These are phyloP conservation scores for Calonectria fujianensis DNA, from an alignment of 2,329 filamentous ascomycete species.

Conservation along the genomic window DNA sequence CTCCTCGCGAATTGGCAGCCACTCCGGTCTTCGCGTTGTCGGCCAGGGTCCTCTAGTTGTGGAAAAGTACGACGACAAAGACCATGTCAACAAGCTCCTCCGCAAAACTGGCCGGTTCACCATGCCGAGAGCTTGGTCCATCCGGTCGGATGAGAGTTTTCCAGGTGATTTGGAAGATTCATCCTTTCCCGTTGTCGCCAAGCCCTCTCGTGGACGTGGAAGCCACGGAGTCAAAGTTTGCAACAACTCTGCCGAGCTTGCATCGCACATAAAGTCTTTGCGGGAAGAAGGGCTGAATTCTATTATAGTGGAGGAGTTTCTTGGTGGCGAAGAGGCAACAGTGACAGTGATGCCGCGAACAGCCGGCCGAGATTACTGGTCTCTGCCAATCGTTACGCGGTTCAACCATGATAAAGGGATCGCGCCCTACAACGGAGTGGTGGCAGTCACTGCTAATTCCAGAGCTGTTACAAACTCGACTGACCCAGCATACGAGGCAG, in stretches of 20 bases:
- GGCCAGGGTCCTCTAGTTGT: constrained; percentile 68
- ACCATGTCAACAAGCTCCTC: constrained; percentile 66
- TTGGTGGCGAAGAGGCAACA: constrained; percentile 69
- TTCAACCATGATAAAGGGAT: constrained; percentile 47
- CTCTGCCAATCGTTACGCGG: constrained; percentile 58
- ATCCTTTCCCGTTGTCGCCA: constrained; percentile 44
- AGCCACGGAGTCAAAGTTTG: constrained; percentile 49
- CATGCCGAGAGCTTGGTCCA: constrained; percentile 62
- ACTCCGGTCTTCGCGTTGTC: constrained; percentile 61
- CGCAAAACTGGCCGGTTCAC: constrained; percentile 61
- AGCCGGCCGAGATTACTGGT: constrained; percentile 60
- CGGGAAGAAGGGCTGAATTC: constrained; percentile 34
- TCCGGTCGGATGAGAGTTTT: constrained; percentile 38
- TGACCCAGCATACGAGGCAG: constrained; percentile 45
- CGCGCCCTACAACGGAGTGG: constrained; percentile 48
- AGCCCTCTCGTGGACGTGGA: constrained; percentile 47
- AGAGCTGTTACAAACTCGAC: constrained; percentile 58
- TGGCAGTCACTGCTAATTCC: constrained; percentile 63
- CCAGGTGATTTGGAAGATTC: constrained; percentile 24
- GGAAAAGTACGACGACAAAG: constrained; percentile 71
- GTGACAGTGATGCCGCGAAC: constrained; percentile 71
- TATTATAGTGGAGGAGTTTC: constrained; percentile 68
- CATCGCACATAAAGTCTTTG: constrained; percentile 33
- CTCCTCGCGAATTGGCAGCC: constrained; percentile 57
- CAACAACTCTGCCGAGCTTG: constrained; percentile 37